Base-by-base conservation (phyloP, 495 filamentous ascomycete species). In the Penicillium malachiteum region DNA sequence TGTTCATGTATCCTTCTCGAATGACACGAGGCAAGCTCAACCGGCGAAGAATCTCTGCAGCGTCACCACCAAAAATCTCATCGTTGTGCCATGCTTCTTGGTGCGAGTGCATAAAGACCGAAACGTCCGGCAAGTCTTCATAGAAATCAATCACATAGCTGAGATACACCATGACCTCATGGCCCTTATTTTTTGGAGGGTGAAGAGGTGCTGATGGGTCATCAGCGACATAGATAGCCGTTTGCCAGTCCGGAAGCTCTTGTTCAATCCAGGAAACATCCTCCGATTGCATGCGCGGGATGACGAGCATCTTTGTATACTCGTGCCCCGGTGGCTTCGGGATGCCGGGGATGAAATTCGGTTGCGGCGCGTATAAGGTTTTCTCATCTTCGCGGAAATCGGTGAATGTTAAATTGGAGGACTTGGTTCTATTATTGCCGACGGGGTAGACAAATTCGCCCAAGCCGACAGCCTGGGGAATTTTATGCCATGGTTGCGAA, bases 121-220 rank as follows among this genome's bases (percentile, higher is more conserved):
- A 66, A 57, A 89, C 73, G 53, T 90, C 88, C 7, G 87, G 82
- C 4, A 91, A 72, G 4, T 76, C 54, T 51, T 89, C 79, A 70
- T 91, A 92, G 67, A 85, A 79, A 62, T 90, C 85, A 64, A 88
- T 81, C 57, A 90, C 80, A 59, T 85, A 90, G 46, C 80, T 85
- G 49, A 89, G 72, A 63, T 92, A 92, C 8, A 87, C 76, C 77
- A 91, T 85, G 12, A 85, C 88, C 65, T 92, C 88, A 59, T 90
- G 83, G 10, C 88, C 89, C 67, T 91, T 91, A 60, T 89, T 89
- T 57, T 80, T 79, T 0, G 85, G 86, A 3, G 87, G 83, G 63
- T 88, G 86, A 5, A 84, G 71, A 7, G 74, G 73, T 1, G 86
- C 85, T 0, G 61, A 69, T 11, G 80, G 78, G 57, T 87, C 82